These are phyloP conservation scores for Syncephalastrum racemosum DNA, from an alignment of 371 early-diverging fungal genomes.

Conservation along the genomic window DNA sequence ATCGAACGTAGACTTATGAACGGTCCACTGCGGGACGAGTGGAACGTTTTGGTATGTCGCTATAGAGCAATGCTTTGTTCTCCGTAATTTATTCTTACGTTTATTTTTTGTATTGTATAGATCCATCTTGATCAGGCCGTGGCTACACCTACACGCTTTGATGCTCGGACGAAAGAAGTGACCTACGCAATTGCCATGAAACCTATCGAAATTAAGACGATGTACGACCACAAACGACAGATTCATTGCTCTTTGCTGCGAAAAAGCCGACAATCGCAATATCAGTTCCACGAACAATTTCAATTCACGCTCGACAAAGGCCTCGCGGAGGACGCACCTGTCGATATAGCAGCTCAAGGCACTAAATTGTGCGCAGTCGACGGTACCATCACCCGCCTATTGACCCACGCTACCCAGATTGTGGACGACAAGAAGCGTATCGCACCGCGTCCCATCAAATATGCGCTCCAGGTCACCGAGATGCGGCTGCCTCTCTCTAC, in stretches of 20 bases:
- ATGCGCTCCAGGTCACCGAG: slow-evolving; percentile 46
- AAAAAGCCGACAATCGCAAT: slow-evolving; percentile 14
- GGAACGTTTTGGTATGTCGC: slow-evolving; percentile 37
- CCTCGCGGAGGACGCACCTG: slow-evolving; percentile 33
- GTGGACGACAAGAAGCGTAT: slow-evolving; percentile 19
- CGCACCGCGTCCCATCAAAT: slow-evolving; percentile 36
- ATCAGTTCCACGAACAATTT: slow-evolving; percentile 28
- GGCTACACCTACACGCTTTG: slow-evolving; percentile 38
- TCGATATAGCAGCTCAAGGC: slow-evolving; percentile 29
- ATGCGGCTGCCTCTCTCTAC: slow-evolving; percentile 43
- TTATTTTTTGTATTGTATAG: slow-evolving; percentile 12
- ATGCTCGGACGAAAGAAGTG: slow-evolving; percentile 31
- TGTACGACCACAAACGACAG: slow-evolving; percentile 46
- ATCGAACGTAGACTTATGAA: slow-evolving; percentile 36
- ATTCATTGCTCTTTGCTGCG: slow-evolving; percentile 40
- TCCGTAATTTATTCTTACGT: slow-evolving; percentile 2
- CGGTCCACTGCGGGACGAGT: slow-evolving; percentile 26
- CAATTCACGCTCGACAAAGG: slow-evolving; percentile 42
- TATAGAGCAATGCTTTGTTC: slow-evolving; percentile 3
- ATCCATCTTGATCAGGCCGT: slow-evolving; percentile 39
- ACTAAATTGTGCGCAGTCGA: slow-evolving; percentile 34
- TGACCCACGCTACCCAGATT: background rate
- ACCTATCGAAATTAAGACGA: slow-evolving; percentile 42
- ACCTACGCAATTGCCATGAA: slow-evolving; percentile 40
- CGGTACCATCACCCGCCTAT: slow-evolving; percentile 33